Conservation (phyloP, 371 early-diverging fungal genomes). For the Apophysomyces elegans region DNA sequence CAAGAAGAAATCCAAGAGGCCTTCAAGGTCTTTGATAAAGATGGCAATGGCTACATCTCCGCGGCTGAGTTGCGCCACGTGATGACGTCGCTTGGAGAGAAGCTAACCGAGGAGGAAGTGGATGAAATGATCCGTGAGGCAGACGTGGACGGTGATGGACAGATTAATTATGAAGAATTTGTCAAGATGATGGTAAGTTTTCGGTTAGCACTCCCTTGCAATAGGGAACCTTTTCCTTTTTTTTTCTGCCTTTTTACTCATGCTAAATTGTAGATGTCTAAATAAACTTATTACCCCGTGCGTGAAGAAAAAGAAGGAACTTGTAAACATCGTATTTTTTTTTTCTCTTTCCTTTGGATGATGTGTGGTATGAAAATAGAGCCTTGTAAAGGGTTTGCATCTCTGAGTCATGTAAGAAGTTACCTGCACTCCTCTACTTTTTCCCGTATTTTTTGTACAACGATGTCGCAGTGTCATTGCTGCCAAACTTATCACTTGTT, state of each 20-base stretch:
- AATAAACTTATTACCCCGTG: constrained; percentile 4
- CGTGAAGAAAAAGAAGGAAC: not conserved
- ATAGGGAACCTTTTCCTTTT: too few species aligned
- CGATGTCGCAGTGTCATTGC: not conserved
- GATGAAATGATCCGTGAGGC: constrained; percentile 88
- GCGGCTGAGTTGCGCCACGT: constrained; percentile 58
- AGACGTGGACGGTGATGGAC: constrained; percentile 86
- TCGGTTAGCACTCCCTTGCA: too few species aligned
- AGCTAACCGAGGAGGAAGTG: constrained; percentile 81
- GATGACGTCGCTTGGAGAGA: constrained; percentile 66
- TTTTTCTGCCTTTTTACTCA: constrained; percentile 1
- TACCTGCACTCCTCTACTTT: not conserved
- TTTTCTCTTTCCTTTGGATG: too few species aligned
- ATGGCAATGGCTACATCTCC: constrained; percentile 59
- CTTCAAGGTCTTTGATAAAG: constrained; percentile 63
- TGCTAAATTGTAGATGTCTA: not conserved
- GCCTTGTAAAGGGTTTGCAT: too few species aligned
- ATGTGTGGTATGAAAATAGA: too few species aligned
- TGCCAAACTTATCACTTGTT: not conserved
- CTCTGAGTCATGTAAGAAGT: not conserved
- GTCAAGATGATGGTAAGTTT: constrained; percentile 84
- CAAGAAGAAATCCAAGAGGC: constrained; percentile 61
- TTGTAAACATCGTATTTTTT: too few species aligned
- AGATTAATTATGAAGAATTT: constrained; percentile 93
- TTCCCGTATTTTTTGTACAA: constrained; percentile 3